A percentile compares a stretch with the other conserved stretches of the same genome.
These are phyloP conservation scores for Arthrobotrys megalospora DNA, from an alignment of 2,329 filamentous ascomycete genomes.

Conservation along the genomic window DNA sequence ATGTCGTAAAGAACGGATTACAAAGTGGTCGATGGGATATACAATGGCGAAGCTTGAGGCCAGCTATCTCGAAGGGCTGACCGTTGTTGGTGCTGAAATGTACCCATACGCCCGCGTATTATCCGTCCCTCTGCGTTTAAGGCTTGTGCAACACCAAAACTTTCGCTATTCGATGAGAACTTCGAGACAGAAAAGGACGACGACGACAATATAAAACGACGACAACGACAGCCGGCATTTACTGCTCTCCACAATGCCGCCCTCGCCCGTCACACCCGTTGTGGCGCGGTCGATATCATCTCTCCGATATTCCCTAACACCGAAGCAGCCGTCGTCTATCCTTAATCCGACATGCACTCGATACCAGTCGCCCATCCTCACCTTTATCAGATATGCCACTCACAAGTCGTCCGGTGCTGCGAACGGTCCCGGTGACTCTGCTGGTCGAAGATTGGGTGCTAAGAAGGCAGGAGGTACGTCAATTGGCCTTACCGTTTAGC, in stretches of 20 bases:
- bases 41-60: conserved; percentile 37
- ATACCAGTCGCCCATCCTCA: conserved; percentile 65
- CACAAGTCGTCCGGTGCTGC: conserved; percentile 78
- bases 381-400: conserved; percentile 74
- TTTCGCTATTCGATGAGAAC: conserved; percentile 1
- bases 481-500: conserved; percentile 5
- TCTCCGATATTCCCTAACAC: conserved; percentile 25
- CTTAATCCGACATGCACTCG: conserved; percentile 29
- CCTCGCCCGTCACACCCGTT: conserved; percentile 40
- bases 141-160: conserved; percentile 35
- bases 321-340: conserved; percentile 33
- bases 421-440: conserved; percentile 79
- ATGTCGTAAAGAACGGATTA: not conserved
- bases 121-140: conserved; percentile 13
- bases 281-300: conserved; percentile 56
- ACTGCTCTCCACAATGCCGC: conserved; percentile 13
- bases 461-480: conserved; percentile 88
- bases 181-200: conserved; percentile 6
- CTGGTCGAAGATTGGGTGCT: conserved; percentile 90
- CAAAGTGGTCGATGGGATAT: not conserved
- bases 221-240: not conserved
- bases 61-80: conserved; percentile 38
- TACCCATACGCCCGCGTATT: conserved; percentile 19
- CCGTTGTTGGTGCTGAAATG: conserved; percentile 7
- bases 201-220: conserved; percentile 10